phyloP scores from a whole-genome alignment of 1,139 yeast species.

The Kodamaea sp. region DNA sequence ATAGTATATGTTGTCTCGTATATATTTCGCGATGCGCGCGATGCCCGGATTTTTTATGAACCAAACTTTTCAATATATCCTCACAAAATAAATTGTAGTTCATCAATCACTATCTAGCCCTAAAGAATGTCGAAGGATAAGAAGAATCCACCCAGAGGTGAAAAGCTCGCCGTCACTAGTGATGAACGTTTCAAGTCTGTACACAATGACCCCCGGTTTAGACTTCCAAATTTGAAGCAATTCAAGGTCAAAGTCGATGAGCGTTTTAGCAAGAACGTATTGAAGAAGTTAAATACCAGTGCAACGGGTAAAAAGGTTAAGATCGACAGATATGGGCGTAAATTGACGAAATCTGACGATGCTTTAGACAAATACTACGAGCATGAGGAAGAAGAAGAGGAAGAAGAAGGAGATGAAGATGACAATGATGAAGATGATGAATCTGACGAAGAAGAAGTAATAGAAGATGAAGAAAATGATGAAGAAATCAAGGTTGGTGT shows the following conservation, averaged over 20 bases:
- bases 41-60: slow-evolving; percentile 9
- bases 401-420: slow-evolving; percentile 17
- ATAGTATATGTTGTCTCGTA: not conserved
- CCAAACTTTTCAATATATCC: slow-evolving; percentile 1
- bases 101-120: not conserved
- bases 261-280: slow-evolving; percentile 76
- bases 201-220: slow-evolving; percentile 87
- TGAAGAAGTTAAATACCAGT: slow-evolving; percentile 57
- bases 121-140: slow-evolving; percentile 19
- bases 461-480: slow-evolving; percentile 21
- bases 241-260: slow-evolving; percentile 81
- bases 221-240: slow-evolving; percentile 67
- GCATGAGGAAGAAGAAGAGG: slow-evolving; percentile 36
- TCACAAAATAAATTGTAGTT: not conserved
- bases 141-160: slow-evolving; percentile 4
- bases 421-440: slow-evolving; percentile 22
- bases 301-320: slow-evolving; percentile 51
- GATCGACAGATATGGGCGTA: slow-evolving; percentile 88
- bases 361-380: slow-evolving; percentile 71
- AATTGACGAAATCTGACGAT: slow-evolving; percentile 42
- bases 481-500: slow-evolving; percentile 22
- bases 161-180: slow-evolving; percentile 40
- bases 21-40: slow-evolving; percentile 8
- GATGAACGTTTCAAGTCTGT: slow-evolving; percentile 82
- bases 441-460: slow-evolving; percentile 24